phyloP scores from a whole-genome alignment of 2,329 filamentous ascomycete genomes.

The Cladosporium sp. region DNA sequence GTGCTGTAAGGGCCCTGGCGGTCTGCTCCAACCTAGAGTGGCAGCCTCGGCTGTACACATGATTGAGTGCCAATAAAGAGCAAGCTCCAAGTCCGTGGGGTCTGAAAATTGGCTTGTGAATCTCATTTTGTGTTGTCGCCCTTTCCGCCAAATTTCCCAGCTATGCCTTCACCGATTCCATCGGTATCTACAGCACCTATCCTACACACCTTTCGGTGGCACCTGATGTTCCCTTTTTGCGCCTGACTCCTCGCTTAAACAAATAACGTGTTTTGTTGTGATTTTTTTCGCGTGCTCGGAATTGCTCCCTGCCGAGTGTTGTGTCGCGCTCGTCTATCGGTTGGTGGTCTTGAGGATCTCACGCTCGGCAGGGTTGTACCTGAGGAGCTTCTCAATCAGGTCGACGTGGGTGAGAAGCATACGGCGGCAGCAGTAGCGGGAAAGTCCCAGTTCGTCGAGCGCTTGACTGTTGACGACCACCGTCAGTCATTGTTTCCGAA shows the following conservation, averaged over 20 bases:
- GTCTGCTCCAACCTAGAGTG: background rate
- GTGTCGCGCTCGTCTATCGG: conserved; percentile 6
- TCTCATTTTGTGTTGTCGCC: background rate
- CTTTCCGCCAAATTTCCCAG: background rate
- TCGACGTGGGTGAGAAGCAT: conserved; percentile 99
- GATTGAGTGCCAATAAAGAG: background rate
- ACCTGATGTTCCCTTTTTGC: conserved; percentile 5
- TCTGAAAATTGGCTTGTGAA: background rate
- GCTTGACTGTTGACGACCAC: conserved; percentile 67
- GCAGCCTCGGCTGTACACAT: background rate
- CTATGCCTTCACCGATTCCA: background rate
- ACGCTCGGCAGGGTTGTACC: conserved; percentile 53
- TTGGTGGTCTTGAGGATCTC: conserved; percentile 36
- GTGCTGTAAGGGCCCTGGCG: background rate
- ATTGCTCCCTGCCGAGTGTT: too few relatives aligned
- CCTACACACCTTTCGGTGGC: background rate
- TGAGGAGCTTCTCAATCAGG: conserved; percentile 95
- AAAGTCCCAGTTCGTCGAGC: conserved; percentile 91
- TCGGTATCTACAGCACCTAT: background rate
- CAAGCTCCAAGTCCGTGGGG: background rate
- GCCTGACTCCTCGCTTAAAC: conserved; percentile 19
- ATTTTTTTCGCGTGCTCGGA: background rate
- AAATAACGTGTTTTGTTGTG: background rate
- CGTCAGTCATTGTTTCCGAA: background rate
- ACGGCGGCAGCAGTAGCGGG: conserved; percentile 95